Percentiles rank a stretch among this genome's conserved stretches.
These are phyloP conservation scores for Penstemon davidsonii DNA, from an alignment of 257 asterid species.

Conservation along the genomic window DNA sequence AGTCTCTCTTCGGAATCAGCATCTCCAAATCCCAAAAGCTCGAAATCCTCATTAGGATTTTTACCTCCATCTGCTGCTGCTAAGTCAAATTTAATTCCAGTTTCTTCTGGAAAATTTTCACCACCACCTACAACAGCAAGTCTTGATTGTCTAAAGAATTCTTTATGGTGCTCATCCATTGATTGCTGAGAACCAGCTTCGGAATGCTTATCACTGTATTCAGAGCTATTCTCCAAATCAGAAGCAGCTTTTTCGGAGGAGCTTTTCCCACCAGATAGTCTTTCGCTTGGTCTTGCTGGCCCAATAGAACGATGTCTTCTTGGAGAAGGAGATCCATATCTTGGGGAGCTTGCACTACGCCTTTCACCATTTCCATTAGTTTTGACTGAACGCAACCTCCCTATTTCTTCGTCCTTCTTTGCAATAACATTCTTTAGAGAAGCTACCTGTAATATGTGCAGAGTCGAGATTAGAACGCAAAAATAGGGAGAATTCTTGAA, in stretches of 20 bases:
- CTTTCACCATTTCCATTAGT: constrained; percentile 49
- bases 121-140: constrained; percentile 49
- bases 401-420: constrained; percentile 83
- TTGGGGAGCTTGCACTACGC: constrained; percentile 39
- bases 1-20: constrained; percentile 85
- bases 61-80: constrained; percentile 40
- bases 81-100: constrained; percentile 35
- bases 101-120: constrained; percentile 38
- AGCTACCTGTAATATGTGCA: constrained; percentile 50
- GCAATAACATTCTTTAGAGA: constrained; percentile 64
- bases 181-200: constrained; percentile 90
- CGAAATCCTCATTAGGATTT: constrained; percentile 57
- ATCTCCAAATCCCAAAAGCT: constrained; percentile 75
- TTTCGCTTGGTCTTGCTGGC: constrained; percentile 38
- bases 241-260: constrained; percentile 60
- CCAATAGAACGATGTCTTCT: constrained; percentile 54
- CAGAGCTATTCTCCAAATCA: constrained; percentile 72
- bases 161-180: constrained; percentile 78
- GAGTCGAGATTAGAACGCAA: background rate
- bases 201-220: constrained; percentile 78
- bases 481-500: background rate
- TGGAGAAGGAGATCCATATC: constrained; percentile 65
- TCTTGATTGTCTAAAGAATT: constrained; percentile 72
- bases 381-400: constrained; percentile 48
- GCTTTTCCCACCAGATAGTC: constrained; percentile 42